These are phyloP conservation scores for Dalbergia oliveri DNA, from an alignment of 306 rosid species.

Conservation along the genomic window DNA sequence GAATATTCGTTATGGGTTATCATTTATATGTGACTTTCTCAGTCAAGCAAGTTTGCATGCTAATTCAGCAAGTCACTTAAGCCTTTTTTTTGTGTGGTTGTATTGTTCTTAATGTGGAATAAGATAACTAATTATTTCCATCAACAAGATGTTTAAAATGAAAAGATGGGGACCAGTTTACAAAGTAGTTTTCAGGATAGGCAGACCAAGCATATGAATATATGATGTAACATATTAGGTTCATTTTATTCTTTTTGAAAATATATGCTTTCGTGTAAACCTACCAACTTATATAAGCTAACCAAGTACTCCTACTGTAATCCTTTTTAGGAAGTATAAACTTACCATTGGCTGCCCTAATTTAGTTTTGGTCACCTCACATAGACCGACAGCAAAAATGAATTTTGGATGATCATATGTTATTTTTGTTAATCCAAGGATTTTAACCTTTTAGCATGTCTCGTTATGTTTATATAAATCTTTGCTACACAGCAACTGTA, in stretches of 20 bases:
- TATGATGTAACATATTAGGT: slow-evolving; percentile 14
- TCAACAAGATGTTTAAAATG: slow-evolving; percentile 26
- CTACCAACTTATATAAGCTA: background rate
- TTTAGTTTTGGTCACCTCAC: background rate
- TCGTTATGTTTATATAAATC: slow-evolving; percentile 40
- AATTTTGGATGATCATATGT: slow-evolving; percentile 26
- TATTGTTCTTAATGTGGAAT: slow-evolving; percentile 9
- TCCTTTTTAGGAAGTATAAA: slow-evolving; percentile 7
- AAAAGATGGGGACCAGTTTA: background rate
- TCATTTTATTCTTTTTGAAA: slow-evolving; percentile 26
- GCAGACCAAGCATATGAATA: background rate
- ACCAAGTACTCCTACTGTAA: background rate
- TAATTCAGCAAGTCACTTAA: slow-evolving; percentile 16
- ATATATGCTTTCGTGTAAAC: slow-evolving; percentile 1
- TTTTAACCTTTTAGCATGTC: slow-evolving; percentile 21
- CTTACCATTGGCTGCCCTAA: background rate
- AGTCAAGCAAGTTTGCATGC: slow-evolving; percentile 1
- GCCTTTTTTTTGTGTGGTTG: slow-evolving; percentile 29
- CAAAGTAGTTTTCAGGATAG: slow-evolving; percentile 18
- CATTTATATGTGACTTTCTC: slow-evolving; percentile 25
- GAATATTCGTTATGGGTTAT: slow-evolving; percentile 1
- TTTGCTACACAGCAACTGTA: slow-evolving; percentile 57
- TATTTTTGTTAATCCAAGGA: slow-evolving; percentile 29
- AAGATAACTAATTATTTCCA: slow-evolving; percentile 24
- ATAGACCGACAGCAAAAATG: background rate